Evolutionary conservation across 352 stramenopile species (phyloP), one percentile per base, ranked within the genome.

Genomic region (Pythium folliculosum): DNA sequence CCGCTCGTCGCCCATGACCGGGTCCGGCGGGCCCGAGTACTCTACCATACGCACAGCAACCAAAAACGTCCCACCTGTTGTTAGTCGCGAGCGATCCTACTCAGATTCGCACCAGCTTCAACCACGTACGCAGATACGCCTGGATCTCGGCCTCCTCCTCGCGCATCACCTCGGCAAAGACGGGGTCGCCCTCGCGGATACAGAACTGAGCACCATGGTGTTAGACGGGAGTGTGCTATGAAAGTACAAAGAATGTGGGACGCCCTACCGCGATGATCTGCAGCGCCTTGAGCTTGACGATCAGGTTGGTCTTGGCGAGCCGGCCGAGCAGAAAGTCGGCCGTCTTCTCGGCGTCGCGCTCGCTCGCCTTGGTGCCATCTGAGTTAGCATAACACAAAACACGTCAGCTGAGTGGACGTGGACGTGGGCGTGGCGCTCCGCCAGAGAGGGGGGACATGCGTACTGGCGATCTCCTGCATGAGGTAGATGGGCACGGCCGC

Each of bases 381-480:
- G n/a, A n/a, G n/a, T n/a, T 95, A 60, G 40, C 40, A 47, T 1
- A 21, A 13, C 12, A 47, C 27, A 55, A 66, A 13, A 45, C 32
- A 17, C 22, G 19, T 44, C 14, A 23, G 22, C 27, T 53, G 8
- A 65, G n/a, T 51, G 40, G 32, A 47, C 8, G 51, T 37, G 25
- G 55, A 47, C 1, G 30, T 25, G 5, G 16, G 5, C 17, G 16
- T 22, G 44, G 44, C 19, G 23, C 44, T n/a, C 4, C 14, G 45
- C 27, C 3, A 6, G 51, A 38, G 22, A 14, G 17, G 30, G 5
- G 10, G 27, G n/a, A 17, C 32, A 2, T 4, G 40, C 82, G 56
- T 74, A 94, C 88, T 78, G 12, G 82, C 79, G 47, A 94, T 93
- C 69, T 95, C 80, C 66, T 92, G 82, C 84, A 95, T 91, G 52